phyloP scores from a whole-genome alignment of 108 stramenopile species.

The Conticribra weissflogii region DNA sequence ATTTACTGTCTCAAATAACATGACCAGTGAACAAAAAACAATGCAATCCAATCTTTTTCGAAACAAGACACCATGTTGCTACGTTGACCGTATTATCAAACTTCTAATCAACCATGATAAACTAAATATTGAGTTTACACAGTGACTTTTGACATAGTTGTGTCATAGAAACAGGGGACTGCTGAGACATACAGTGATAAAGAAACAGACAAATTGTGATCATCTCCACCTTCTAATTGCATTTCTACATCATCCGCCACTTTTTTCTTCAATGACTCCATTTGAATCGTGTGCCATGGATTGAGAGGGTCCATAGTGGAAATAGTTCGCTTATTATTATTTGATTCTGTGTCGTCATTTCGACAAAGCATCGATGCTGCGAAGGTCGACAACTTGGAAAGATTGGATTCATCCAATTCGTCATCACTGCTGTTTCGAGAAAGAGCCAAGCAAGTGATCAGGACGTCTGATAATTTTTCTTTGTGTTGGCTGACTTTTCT shows the following conservation, averaged over 20 bases:
- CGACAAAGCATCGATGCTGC: slow-evolving; percentile 22
- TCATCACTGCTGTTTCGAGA: slow-evolving; percentile 19
- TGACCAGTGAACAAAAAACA: too few relatives aligned
- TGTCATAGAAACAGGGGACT: slow-evolving; percentile 9
- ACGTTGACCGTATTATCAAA: neutral
- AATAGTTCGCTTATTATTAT: neutral
- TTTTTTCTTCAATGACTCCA: slow-evolving; percentile 22
- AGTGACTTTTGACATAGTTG: neutral
- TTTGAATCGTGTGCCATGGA: slow-evolving; percentile 50
- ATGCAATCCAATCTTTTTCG: too few relatives aligned
- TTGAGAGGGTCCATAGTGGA: slow-evolving; percentile 39
- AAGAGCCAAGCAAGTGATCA: slow-evolving; percentile 33
- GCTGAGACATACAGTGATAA: slow-evolving; percentile 3
- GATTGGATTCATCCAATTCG: slow-evolving; percentile 1
- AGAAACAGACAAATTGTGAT: neutral
- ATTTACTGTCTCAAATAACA: too few relatives aligned
- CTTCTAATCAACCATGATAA: neutral
- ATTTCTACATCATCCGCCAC: neutral
- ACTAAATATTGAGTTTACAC: neutral
- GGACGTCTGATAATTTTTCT: slow-evolving; percentile 19
- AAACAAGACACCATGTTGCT: too few relatives aligned
- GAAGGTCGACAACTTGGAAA: slow-evolving; percentile 21
- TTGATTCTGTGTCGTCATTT: neutral
- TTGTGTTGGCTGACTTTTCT: neutral
- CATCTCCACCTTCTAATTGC: neutral